phyloP scores from a whole-genome alignment of 1,284 basidiomycete species.

The Sporisorium sorghi region DNA sequence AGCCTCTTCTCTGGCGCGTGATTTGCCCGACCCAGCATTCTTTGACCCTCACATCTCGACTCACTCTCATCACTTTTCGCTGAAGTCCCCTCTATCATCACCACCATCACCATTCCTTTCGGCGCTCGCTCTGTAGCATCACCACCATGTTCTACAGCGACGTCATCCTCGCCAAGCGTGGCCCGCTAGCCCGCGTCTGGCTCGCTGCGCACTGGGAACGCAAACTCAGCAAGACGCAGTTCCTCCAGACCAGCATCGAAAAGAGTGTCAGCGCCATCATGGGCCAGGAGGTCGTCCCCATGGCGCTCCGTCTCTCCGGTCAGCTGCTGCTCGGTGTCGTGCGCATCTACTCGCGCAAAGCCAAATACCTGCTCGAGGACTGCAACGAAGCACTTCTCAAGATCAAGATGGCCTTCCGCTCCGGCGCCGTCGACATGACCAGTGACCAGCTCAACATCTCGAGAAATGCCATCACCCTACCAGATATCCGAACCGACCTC shows the following conservation, averaged over 20 bases:
- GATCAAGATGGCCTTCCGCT: slow-evolving; percentile 95
- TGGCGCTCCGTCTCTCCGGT: slow-evolving; percentile 93
- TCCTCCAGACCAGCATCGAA: slow-evolving; percentile 91
- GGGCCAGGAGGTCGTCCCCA: slow-evolving; percentile 82
- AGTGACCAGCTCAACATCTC: slow-evolving; percentile 89
- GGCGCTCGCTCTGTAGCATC: slow-evolving; percentile 1
- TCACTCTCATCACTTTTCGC: not conserved
- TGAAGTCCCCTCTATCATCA: not conserved
- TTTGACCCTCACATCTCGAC: not conserved
- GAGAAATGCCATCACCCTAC: slow-evolving; percentile 86
- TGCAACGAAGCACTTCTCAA: slow-evolving; percentile 95
- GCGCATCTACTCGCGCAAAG: slow-evolving; percentile 95
- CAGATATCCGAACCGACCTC: slow-evolving; percentile 78
- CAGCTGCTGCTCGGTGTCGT: slow-evolving; percentile 95
- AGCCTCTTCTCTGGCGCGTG: not conserved
- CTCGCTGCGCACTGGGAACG: slow-evolving; percentile 98
- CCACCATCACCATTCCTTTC: not conserved
- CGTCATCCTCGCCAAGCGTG: slow-evolving; percentile 89
- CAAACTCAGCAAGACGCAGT: slow-evolving; percentile 94
- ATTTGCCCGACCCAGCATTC: not conserved
- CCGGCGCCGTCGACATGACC: slow-evolving; percentile 91
- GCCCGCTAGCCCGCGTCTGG: slow-evolving; percentile 96
- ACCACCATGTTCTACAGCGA: slow-evolving; percentile 84
- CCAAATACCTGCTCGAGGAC: slow-evolving; percentile 96
- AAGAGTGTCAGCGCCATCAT: slow-evolving; percentile 83